These are phyloP conservation scores for Xylariaceae sp. DNA, from an alignment of 2,329 filamentous ascomycete genomes.

Conservation along the genomic window DNA sequence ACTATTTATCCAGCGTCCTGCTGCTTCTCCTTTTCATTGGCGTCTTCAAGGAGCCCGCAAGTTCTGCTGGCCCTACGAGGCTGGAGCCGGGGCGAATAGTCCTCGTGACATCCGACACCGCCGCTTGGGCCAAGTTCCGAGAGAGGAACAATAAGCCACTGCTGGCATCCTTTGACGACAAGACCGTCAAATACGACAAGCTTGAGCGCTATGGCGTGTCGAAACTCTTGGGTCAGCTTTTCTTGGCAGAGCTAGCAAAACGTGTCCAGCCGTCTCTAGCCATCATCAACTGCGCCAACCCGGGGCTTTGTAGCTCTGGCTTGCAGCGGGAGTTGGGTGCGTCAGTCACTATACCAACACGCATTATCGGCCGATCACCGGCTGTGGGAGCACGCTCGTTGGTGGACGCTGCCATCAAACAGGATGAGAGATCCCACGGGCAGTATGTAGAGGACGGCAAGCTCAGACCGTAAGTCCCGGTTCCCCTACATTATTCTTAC, in stretches of 20 bases:
- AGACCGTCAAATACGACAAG: constrained; percentile 4
- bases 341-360: background rate
- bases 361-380: constrained; percentile 3
- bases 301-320: constrained; percentile 10
- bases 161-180: constrained; percentile 7
- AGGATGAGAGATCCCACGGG: constrained; percentile 7
- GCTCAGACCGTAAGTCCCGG: constrained; percentile 9
- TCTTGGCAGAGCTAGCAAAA: constrained; percentile 19
- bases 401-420: constrained; percentile 4
- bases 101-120: constrained; percentile 18
- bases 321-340: constrained; percentile 1
- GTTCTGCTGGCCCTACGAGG: background rate
- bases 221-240: constrained; percentile 22
- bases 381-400: constrained; percentile 8
- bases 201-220: constrained; percentile 12
- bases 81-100: constrained; percentile 8
- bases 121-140: constrained; percentile 13
- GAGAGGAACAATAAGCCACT: constrained; percentile 6
- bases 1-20: constrained; percentile 43
- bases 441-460: constrained; percentile 12
- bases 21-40: constrained; percentile 39
- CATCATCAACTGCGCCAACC: constrained; percentile 7
- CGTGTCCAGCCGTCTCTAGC: constrained; percentile 12
- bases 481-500: background rate
- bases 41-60: constrained; percentile 26